Base-by-base conservation (phyloP, 116 monocot genomes). In the Trichopus zeylanicus region DNA sequence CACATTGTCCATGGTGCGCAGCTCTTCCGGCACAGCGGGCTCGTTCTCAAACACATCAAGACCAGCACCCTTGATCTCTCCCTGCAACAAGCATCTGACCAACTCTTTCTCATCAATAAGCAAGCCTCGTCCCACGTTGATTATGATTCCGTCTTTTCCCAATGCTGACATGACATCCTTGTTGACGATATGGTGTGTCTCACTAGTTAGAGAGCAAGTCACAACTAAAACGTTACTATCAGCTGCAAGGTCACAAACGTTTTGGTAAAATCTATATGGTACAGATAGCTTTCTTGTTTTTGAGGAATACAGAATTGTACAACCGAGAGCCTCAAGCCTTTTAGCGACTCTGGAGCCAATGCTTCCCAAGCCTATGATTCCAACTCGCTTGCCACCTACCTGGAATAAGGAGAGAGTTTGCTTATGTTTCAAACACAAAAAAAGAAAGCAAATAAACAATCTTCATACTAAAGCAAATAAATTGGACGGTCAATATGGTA, bases 31-130 rank as follows among this genome's bases (percentile, higher is more conserved):
- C 29, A 78, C 70, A 10, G 6, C 1, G 16, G 84, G 84, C 27
- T 92, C 84, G 9, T 73, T 56, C 65, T 87, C 73, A 60, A 75
- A 92, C 63, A 92, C 92, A 73, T 84, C 87, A 26, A 92, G 81
- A 3, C 84, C 88, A 29, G 81, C 85, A 34, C 88, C 88, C 8
- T 66, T 75, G 34, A 92, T 62, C 68, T 72, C 71, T 1, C 79
- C 78, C 13, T 72, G 31, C 55, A 57, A 35, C 71, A 92, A 59
- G 5, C 59, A 33, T 35, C 29, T 47, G 18, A 92, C 81, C 10
- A 92, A 37, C 28, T 81, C 84, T 26, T 61, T 26, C 56, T 87
- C 88, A 24, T 92, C 84, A 6, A 88, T 29, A 3, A 76, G 73
- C 0, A 53, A 60, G 15, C 88, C 92, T 8, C 84, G 76, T 0